phyloP scores from a whole-genome alignment of 352 stramenopile genomes.

The Pythium chondricola region DNA sequence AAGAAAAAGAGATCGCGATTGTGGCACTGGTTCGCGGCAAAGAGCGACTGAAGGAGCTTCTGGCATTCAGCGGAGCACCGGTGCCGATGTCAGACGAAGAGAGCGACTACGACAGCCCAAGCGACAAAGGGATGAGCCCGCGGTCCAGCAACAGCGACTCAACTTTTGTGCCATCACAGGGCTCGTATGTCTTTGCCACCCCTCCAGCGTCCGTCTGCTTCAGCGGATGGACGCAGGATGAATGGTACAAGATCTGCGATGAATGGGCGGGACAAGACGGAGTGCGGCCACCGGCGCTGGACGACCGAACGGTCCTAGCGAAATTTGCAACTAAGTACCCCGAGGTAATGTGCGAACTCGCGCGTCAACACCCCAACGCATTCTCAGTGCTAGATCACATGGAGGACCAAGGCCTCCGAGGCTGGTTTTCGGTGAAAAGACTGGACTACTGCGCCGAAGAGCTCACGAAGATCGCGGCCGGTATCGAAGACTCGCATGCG shows the following conservation, averaged over 20 bases:
- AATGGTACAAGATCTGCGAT: background rate
- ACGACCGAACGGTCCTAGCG: background rate
- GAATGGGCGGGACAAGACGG: background rate
- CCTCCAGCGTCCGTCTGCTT: too few species aligned
- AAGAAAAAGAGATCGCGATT: too few species aligned
- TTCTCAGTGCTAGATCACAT: background rate
- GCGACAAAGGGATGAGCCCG: too few species aligned
- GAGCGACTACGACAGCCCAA: too few species aligned
- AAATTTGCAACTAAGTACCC: background rate
- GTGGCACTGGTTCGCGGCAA: too few species aligned
- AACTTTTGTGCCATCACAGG: too few species aligned
- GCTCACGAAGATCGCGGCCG: background rate
- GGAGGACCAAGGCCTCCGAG: background rate
- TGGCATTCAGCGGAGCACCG: too few species aligned
- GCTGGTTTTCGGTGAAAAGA: background rate
- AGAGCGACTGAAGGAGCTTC: too few species aligned
- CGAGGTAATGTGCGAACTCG: background rate
- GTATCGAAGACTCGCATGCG: background rate
- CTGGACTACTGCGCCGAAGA: too few species aligned
- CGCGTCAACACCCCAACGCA: background rate
- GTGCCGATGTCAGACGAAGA: too few species aligned
- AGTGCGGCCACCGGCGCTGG: background rate
- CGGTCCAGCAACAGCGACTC: too few species aligned
- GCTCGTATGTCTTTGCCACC: too few species aligned
- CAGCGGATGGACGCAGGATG: background rate